These are phyloP conservation scores for Boletus rubroflammeus DNA, from an alignment of 768 basidiomycete genomes.

Conservation along the genomic window DNA sequence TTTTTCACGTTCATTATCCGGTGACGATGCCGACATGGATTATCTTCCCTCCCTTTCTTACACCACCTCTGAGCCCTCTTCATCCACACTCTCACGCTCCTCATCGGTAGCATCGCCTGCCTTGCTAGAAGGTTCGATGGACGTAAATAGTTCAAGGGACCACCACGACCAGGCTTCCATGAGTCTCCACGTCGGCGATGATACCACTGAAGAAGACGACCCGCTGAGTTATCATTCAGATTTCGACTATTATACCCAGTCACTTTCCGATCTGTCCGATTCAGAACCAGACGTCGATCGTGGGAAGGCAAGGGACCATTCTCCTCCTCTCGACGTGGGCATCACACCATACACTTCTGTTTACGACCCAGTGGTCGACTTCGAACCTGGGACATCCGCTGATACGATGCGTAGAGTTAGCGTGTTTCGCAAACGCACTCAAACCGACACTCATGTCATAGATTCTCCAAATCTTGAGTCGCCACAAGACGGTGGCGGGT, in stretches of 20 bases:
- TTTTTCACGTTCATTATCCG: constrained; percentile 21
- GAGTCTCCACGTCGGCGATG: constrained; percentile 2
- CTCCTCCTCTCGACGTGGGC: constrained; percentile 13
- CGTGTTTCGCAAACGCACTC: neutral
- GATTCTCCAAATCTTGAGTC: constrained; percentile 3
- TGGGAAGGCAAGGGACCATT: neutral
- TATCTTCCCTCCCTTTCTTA: constrained; percentile 35
- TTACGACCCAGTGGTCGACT: constrained; percentile 23
- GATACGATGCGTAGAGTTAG: constrained; percentile 28
- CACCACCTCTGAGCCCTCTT: constrained; percentile 32
- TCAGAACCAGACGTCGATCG: constrained; percentile 22
- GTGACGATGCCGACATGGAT: constrained; percentile 28
- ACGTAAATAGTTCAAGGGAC: constrained; percentile 20
- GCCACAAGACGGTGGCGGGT: constrained; percentile 17
- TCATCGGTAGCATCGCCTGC: constrained; percentile 39
- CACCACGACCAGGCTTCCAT: constrained; percentile 7
- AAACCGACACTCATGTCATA: neutral
- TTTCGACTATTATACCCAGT: constrained; percentile 36
- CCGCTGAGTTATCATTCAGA: constrained; percentile 35
- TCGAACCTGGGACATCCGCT: constrained; percentile 45
- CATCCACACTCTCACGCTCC: constrained; percentile 41
- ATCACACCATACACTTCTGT: constrained; percentile 22
- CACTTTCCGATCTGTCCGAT: constrained; percentile 31
- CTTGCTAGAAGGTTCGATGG: constrained; percentile 14
- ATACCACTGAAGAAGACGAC: constrained; percentile 25